Base-by-base conservation (phyloP, 306 rosid species). In the Hippophae rhamnoides region DNA sequence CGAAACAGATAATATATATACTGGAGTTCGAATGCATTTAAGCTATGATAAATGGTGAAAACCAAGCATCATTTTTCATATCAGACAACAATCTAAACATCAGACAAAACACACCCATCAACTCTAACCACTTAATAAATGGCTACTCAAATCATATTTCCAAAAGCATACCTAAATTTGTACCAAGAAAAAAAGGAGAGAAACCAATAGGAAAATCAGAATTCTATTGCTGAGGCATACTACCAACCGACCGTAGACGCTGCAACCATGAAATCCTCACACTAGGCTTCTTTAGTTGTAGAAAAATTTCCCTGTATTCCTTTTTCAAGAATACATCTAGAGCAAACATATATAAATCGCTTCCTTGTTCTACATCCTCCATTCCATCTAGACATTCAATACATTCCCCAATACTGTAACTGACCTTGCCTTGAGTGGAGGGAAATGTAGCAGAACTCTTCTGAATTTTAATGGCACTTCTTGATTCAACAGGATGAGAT, bases 231-330 rank as follows among this genome's bases (percentile, higher is more conserved):
- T 49, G 62, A 51, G 81, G 67, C 25, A 73, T 31, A 31, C 38
- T 69, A 52, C 81, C 78, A 38, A 57, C 70, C 57, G 84, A 69
- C 52, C 71, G 83, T 71, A 82, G 81, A 64, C 85, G 79, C 83
- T 69, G 79, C 84, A 82, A 70, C 94, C 89, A 86, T 62, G 85
- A 80, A 61, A 86, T 61, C 67, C 83, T 75, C 27, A 86, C 69
- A 68, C 62, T 76, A n/a, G 87, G 69, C 75, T 55, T 81, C 66
- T 80, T 82, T 66, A 86, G 59, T 56, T 72, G 94, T 57, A 82
- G 86, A 74, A 86, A 86, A 27, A 82, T 78, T 80, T 86, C 87
- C 59, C 89, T 76, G 46, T 86, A 81, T 58, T 86, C 89, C 74
- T 78, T 75, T 78, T 79, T 86, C 63, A 86, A 81, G 75, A 86